Evolutionary conservation across 768 basidiomycete genomes (phyloP).

Genomic region (Tylopilus balloui): DNA sequence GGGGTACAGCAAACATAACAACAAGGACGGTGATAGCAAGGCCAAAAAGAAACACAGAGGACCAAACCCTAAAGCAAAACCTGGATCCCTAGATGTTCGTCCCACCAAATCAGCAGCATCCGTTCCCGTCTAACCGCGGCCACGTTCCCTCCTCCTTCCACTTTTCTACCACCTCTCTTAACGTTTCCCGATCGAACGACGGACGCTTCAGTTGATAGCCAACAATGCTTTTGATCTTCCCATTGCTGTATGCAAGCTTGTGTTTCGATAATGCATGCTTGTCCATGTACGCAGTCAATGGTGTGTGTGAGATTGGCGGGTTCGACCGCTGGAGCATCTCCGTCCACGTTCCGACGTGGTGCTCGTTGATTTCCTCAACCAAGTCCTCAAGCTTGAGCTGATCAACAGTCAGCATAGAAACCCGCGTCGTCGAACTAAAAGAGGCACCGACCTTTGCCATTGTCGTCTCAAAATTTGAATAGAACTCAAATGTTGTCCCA

Average conservation of each 20-base stretch:
- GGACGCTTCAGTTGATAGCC: constrained; percentile 66
- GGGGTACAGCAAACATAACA: constrained; percentile 23
- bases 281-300: constrained; percentile 77
- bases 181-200: constrained; percentile 52
- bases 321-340: constrained; percentile 70
- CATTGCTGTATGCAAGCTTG: constrained; percentile 60
- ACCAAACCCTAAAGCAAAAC: constrained; percentile 18
- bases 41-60: constrained; percentile 7
- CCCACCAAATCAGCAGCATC: not conserved
- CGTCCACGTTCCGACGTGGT: constrained; percentile 78
- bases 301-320: constrained; percentile 68
- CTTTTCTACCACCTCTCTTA: constrained; percentile 71
- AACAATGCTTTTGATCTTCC: constrained; percentile 68
- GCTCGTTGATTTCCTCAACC: constrained; percentile 81
- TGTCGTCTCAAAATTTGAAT: constrained; percentile 63
- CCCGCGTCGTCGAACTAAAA: not conserved
- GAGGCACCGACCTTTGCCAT: constrained; percentile 52
- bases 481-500: constrained; percentile 77
- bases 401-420: not conserved
- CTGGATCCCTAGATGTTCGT: constrained; percentile 12
- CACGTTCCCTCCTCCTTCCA: constrained; percentile 67
- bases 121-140: constrained; percentile 24
- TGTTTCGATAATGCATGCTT: constrained; percentile 67
- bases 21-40: constrained; percentile 4
- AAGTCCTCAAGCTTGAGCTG: constrained; percentile 65